Percentiles rank a stretch among this genome's conserved stretches.
Evolutionary conservation across 805 yeast species (phyloP).

Genomic region (Candida incommunis): DNA sequence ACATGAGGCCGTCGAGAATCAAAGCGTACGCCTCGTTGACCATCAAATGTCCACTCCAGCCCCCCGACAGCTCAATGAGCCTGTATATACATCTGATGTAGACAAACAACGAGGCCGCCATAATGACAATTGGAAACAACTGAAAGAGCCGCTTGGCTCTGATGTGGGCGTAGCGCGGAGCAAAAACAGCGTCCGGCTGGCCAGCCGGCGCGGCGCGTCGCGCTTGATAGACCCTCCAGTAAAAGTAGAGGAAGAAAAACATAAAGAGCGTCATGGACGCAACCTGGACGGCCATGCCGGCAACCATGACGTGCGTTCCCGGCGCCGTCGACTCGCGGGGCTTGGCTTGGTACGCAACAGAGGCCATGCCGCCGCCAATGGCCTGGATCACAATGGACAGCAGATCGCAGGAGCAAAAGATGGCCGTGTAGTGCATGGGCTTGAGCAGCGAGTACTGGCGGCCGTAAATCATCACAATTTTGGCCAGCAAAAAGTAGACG

Average conservation of each 20-base stretch:
- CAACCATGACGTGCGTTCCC: constrained; percentile 64
- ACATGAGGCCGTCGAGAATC: constrained; percentile 49
- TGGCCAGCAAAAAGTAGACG: constrained; percentile 56
- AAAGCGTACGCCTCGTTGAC: constrained; percentile 45
- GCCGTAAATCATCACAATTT: constrained; percentile 50
- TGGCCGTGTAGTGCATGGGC: constrained; percentile 48
- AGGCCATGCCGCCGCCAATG: constrained; percentile 64
- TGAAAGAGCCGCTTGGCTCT: constrained; percentile 12
- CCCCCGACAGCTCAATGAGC: constrained; percentile 55
- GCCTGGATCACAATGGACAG: constrained; percentile 55
- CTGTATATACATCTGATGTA: constrained; percentile 61
- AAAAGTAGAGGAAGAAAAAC: constrained; percentile 32
- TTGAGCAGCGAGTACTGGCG: constrained; percentile 32
- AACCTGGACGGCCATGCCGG: constrained; percentile 69
- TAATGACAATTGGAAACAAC: constrained; percentile 12
- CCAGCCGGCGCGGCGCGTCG: background rate
- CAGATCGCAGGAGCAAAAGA: constrained; percentile 55
- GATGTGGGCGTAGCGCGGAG: constrained; percentile 8
- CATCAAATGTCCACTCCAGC: constrained; percentile 57
- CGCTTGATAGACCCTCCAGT: constrained; percentile 4
- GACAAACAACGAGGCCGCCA: constrained; percentile 34
- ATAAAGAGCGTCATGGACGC: constrained; percentile 50
- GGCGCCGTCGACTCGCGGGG: constrained; percentile 5
- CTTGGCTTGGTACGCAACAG: constrained; percentile 24
- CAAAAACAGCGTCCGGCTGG: constrained; percentile 5